Evolutionary conservation across 768 basidiomycete species (phyloP), one percentile per base, ranked within the genome.

Genomic region (Cubamyces lactineus): DNA sequence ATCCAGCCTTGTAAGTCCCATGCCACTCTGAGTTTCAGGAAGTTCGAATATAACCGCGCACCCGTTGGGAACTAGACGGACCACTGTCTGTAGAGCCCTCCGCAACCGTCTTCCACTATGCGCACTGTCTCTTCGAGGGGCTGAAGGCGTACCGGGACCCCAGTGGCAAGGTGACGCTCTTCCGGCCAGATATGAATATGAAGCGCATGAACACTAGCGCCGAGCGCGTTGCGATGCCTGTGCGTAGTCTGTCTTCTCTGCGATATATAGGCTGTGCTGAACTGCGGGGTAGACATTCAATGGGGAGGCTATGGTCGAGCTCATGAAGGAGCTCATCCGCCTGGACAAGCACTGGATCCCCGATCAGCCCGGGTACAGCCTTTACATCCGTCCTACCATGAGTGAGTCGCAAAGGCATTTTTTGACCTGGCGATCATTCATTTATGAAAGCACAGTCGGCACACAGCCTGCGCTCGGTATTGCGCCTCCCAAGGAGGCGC

Each of bases 121-220:
- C 94, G 0, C 93, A 94, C 68, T 84, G 89, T 48, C 80, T 89
- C 48, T 96, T 98, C 71, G 96, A 98, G 73, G 93, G 96, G 17
- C 86, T 97, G 85, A 98, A 98, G 73, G 96, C 96, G 1, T 98
- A 96, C 77, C 81, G 87, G 50, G 85, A 88, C 66, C 75, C 83
- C 40, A 76, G 83, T 50, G 94, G 89, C 39, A 86, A 82, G 26
- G 85, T 95, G 21, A 85, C 89, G 17, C 76, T 98, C 66, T 98
- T 98, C 82, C 81, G 96, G 47, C 96, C 96, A 2, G 93, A 97
- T 76, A 92, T 93, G 92, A 97, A 98, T 78, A 96, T 98, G 94
- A 87, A 87, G 70, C 87, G 96, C 26, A 95, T 98, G 94, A 94
- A 93, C 77, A 83, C 66, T 48, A 92, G 89, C 69, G 95, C 96